These are phyloP conservation scores for Sugiyamaella floridensis DNA, from an alignment of 805 yeast genomes.

Conservation along the genomic window DNA sequence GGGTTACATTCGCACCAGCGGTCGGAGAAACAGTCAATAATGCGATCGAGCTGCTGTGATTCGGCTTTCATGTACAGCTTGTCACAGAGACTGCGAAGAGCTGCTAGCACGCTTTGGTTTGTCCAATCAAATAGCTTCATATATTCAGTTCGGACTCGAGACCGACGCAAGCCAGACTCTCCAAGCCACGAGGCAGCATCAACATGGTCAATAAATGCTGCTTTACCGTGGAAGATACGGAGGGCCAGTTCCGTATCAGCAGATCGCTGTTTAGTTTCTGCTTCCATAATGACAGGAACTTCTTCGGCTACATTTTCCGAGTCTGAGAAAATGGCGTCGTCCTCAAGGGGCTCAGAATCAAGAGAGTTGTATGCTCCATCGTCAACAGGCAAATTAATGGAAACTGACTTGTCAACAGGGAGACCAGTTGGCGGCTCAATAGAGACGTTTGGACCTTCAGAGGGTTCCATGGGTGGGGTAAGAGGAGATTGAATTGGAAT, in stretches of 20 bases:
- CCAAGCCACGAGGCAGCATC: conserved; percentile 22
- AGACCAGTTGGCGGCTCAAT: too few species aligned
- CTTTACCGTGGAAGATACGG: conserved; percentile 15
- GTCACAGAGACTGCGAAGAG: conserved; percentile 55
- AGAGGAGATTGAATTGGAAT: too few species aligned
- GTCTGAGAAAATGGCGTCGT: too few species aligned
- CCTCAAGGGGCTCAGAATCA: too few species aligned
- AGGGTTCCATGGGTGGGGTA: too few species aligned
- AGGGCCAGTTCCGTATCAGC: conserved; percentile 7
- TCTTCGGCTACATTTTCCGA: too few species aligned
- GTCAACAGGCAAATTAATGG: too few species aligned
- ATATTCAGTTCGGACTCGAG: conserved; percentile 14
- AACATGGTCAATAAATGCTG: conserved; percentile 10
- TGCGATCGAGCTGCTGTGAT: conserved; percentile 71
- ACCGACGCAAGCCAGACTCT: conserved; percentile 17
- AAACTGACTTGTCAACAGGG: too few species aligned
- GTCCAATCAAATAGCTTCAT: conserved; percentile 38
- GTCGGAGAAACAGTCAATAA: conserved; percentile 59
- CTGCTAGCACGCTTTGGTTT: conserved; percentile 43
- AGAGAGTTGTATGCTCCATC: too few species aligned
- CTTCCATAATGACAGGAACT: too few species aligned
- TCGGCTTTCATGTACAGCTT: conserved; percentile 71
- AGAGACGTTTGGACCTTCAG: too few species aligned
- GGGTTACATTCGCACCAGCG: conserved; percentile 51
- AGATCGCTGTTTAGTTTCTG: neutral